Evolutionary conservation across 139 green algal genomes (phyloP), one percentile per base, ranked within the genome.

Genomic region (Chlamydomonas incerta): DNA sequence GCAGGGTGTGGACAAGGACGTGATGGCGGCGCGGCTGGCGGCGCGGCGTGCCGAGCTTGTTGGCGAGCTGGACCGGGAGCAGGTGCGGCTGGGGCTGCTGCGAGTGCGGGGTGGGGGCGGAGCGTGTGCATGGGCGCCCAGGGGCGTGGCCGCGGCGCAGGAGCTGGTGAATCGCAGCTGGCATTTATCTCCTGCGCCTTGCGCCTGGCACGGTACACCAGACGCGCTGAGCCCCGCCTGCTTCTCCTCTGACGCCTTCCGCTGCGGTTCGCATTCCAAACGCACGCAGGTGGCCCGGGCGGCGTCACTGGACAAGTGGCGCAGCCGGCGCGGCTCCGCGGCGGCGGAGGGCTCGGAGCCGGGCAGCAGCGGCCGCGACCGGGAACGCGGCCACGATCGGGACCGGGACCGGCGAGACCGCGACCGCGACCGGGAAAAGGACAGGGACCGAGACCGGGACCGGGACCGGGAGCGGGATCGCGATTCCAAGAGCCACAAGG

Each of bases 11-110:
- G 11, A 26, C 21, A 69, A 76, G 52, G 69, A 74, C 5, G 76
- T 85, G 46, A 55, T 93, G 72, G 86, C 74, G 21, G 81, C 83
- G 60, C 83, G 87, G 50, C 85, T 93, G 75, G 90, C 76, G 26
- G 91, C 88, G 68, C 77, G 88, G 50, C 88, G 93, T 8, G 80
- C 87, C 23, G 82, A 92, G 84, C 89, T 95, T 14, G 26, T 93
- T 62, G 89, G 90, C 20, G 92, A 90, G 26, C 74, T 87, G 31
- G 93, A 94, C 46, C 68, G 67, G 13, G 77, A 83, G 46, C 77
- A 83, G 77, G 77, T 83, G 72, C 18, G 72, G 14, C 21, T 3
- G 37, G 37, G 63, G 52, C 11, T 11, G 52, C 13, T 15, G 52
- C 13, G 52, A 58, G 81, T 37, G n/a, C 55, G 70, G 14, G 69